phyloP scores from a whole-genome alignment of 768 basidiomycete species.

The Pleurotus tuoliensis region DNA sequence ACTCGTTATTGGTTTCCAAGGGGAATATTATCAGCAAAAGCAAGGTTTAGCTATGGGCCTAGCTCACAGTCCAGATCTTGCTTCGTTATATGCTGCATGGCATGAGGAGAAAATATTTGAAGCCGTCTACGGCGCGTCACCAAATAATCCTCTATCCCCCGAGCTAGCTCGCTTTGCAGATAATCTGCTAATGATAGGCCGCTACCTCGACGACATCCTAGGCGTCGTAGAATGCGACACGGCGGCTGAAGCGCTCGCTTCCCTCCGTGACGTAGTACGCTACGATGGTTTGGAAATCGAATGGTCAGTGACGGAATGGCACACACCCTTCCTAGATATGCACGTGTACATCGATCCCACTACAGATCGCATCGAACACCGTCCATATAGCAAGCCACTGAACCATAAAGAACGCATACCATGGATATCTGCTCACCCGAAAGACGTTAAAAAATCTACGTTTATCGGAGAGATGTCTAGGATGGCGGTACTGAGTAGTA shows the following conservation, averaged over 20 bases:
- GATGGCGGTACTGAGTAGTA: not conserved
- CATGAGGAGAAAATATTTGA: not conserved
- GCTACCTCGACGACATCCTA: not conserved
- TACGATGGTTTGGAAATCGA: not conserved
- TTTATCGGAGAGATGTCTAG: not conserved
- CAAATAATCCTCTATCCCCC: not conserved
- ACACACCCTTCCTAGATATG: not conserved
- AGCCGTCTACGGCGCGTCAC: too few species aligned
- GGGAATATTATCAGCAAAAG: constrained; percentile 20
- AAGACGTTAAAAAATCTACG: not conserved
- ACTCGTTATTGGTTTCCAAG: constrained; percentile 17
- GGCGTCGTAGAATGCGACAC: not conserved
- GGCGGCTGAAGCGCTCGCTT: not conserved
- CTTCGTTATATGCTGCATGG: not conserved
- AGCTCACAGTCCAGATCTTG: constrained; percentile 18
- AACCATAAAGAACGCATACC: not conserved
- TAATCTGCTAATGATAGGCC: not conserved
- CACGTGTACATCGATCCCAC: not conserved
- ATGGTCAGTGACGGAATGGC: not conserved
- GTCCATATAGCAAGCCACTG: not conserved
- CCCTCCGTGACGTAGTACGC: not conserved
- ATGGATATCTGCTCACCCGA: not conserved
- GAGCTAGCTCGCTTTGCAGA: not conserved
- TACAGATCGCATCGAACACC: not conserved
- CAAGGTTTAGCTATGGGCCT: constrained; percentile 29